A percentile compares a stretch with the other conserved stretches of the same genome.
Conservation (phyloP, 768 basidiomycete genomes). For the Lactarius psammicola region DNA sequence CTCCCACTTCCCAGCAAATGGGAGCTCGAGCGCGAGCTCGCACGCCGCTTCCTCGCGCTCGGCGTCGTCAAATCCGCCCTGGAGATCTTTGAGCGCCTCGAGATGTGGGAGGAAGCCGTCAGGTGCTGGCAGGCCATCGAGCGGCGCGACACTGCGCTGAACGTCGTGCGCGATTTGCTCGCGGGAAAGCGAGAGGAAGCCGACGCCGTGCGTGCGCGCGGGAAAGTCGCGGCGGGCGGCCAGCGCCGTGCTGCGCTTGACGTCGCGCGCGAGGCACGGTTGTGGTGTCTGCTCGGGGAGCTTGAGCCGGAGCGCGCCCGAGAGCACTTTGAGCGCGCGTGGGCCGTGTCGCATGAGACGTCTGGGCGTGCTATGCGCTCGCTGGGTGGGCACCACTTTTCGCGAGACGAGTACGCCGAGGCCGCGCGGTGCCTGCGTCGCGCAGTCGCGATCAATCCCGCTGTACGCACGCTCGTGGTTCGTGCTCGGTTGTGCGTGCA, state of each 20-base stretch:
- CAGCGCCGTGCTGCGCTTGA: slow-evolving; percentile 51
- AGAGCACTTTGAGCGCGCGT: slow-evolving; percentile 78
- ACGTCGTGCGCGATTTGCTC: slow-evolving; percentile 81
- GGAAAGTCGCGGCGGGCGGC: slow-evolving; percentile 39
- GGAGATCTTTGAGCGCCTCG: slow-evolving; percentile 89
- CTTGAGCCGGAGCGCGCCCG: slow-evolving; percentile 70
- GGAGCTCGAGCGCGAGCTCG: slow-evolving; percentile 92
- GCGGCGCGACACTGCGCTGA: slow-evolving; percentile 69
- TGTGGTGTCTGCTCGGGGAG: slow-evolving; percentile 95
- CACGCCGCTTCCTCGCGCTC: slow-evolving; percentile 73
- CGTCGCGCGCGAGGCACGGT: slow-evolving; percentile 75
- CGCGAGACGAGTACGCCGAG: slow-evolving; percentile 57
- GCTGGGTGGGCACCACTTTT: slow-evolving; percentile 81
- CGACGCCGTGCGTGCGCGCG: slow-evolving; percentile 63
- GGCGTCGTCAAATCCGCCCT: slow-evolving; percentile 89
- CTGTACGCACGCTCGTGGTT: slow-evolving; percentile 90
- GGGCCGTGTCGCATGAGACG: slow-evolving; percentile 74
- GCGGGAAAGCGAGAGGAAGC: slow-evolving; percentile 83
- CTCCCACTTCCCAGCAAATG: slow-evolving; percentile 86
- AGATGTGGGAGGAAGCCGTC: slow-evolving; percentile 99
- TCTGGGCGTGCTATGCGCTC: slow-evolving; percentile 92
- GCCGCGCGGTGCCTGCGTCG: slow-evolving; percentile 65
- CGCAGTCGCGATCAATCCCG: slow-evolving; percentile 87
- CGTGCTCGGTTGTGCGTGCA: slow-evolving; percentile 87
- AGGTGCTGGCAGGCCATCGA: slow-evolving; percentile 84